These are phyloP conservation scores for Dendrobium officinale DNA, from an alignment of 106 monocot genomes.

Conservation along the genomic window DNA sequence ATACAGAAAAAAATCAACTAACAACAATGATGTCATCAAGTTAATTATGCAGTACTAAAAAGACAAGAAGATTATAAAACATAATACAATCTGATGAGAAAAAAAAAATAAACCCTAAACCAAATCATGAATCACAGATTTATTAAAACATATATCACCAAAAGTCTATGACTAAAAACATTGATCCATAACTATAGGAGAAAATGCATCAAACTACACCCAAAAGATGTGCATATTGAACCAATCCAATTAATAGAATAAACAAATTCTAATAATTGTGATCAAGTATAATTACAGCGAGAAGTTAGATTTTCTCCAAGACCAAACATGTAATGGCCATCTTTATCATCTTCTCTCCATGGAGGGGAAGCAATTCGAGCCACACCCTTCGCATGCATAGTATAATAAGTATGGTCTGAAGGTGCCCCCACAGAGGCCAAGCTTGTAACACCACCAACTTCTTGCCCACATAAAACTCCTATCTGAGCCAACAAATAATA, in stretches of 20 bases:
- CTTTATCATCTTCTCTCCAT: slow-evolving; percentile 92
- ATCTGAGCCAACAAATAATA: slow-evolving; percentile 85
- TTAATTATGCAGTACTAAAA: too few species aligned
- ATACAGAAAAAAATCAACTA: not conserved
- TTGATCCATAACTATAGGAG: not conserved
- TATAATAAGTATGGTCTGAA: slow-evolving; percentile 37
- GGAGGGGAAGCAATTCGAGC: slow-evolving; percentile 73
- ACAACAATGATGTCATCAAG: not conserved
- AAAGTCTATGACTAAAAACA: not conserved
- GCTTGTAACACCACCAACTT: slow-evolving; percentile 66
- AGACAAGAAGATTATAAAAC: not conserved
- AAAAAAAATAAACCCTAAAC: not conserved
- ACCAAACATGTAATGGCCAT: slow-evolving; percentile 94
- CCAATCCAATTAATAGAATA: not conserved
- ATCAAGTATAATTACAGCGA: slow-evolving; percentile 88
- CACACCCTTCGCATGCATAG: slow-evolving; percentile 43
- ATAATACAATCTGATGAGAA: not conserved
- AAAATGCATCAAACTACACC: not conserved
- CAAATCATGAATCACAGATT: too few species aligned
- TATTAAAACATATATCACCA: not conserved
- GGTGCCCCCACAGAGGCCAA: slow-evolving; percentile 32
- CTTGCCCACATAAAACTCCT: slow-evolving; percentile 79
- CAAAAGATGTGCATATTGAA: not conserved
- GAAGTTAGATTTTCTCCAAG: slow-evolving; percentile 90
- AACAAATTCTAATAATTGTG: slow-evolving; percentile 12